Evolutionary conservation across 192 early-diverging fungal species (phyloP).

Genomic region (Mortierella antarctica): DNA sequence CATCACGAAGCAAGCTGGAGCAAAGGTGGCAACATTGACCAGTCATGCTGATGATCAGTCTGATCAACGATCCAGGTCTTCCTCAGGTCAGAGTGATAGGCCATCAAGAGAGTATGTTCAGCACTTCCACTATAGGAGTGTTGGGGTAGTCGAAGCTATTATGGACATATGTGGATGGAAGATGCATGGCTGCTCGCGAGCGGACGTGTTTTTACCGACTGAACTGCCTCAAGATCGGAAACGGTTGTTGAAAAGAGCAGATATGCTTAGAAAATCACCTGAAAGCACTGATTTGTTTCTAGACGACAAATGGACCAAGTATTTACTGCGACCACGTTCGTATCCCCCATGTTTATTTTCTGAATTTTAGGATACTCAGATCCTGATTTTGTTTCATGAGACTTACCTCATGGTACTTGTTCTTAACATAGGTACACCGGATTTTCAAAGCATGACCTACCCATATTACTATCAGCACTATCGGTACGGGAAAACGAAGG

Average conservation of each 20-base stretch:
- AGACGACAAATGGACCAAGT: conserved; percentile 15
- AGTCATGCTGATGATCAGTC: not conserved
- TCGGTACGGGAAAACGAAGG: conserved; percentile 11
- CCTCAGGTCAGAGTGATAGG: not conserved
- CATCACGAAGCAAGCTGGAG: conserved; percentile 15
- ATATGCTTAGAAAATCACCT: not conserved
- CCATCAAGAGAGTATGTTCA: conserved; percentile 9
- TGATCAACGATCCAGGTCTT: too few relatives aligned
- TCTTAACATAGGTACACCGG: not conserved
- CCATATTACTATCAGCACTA: conserved; percentile 6
- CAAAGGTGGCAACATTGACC: conserved; percentile 9
- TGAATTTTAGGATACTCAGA: not conserved
- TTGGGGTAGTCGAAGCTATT: conserved; percentile 27
- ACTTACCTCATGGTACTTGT: not conserved
- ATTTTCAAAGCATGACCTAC: conserved; percentile 22
- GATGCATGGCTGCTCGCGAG: conserved; percentile 4
- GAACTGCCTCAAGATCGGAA: not conserved
- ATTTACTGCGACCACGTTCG: conserved; percentile 12
- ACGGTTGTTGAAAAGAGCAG: not conserved
- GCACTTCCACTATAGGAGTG: conserved; percentile 35
- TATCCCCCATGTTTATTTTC: too few relatives aligned
- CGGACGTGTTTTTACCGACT: not conserved
- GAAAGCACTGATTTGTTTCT: conserved; percentile 17
- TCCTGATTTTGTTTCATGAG: not conserved
- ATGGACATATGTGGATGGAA: conserved; percentile 39